These are phyloP conservation scores for Paraphysoderma sedebokerense DNA, from an alignment of 371 early-diverging fungal species.

Conservation along the genomic window DNA sequence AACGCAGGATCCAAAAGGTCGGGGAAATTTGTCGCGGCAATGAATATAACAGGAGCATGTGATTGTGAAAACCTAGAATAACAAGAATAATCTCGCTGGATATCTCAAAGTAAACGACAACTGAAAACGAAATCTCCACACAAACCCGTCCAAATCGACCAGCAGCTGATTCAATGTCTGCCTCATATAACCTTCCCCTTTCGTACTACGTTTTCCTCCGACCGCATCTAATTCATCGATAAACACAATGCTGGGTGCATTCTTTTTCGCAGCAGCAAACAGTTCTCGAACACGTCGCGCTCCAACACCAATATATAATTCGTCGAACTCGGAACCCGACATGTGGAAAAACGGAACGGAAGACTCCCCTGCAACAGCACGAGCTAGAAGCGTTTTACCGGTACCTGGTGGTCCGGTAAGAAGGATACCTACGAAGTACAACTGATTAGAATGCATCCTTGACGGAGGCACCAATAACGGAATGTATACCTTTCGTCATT, in stretches of 20 bases:
- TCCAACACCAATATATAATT: slow-evolving; percentile 98
- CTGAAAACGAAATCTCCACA: background rate
- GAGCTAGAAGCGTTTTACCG: slow-evolving; percentile 82
- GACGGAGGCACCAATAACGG: background rate
- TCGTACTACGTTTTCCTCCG: slow-evolving; percentile 86
- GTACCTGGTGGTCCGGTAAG: slow-evolving; percentile 99
- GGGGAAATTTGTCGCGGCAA: slow-evolving; percentile 98
- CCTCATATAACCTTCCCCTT: slow-evolving; percentile 85
- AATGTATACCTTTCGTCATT: slow-evolving; percentile 78
- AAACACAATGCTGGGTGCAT: slow-evolving; percentile 97
- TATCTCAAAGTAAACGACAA: background rate
- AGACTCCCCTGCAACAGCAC: slow-evolving; percentile 85
- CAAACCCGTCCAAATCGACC: slow-evolving; percentile 87
- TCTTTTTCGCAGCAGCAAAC: slow-evolving; percentile 82
- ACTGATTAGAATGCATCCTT: background rate
- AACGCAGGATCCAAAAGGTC: slow-evolving; percentile 95
- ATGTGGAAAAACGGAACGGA: slow-evolving; percentile 94
- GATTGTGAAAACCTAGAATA: slow-evolving; percentile 51
- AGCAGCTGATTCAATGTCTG: slow-evolving; percentile 92
- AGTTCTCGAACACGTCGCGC: slow-evolving; percentile 53
- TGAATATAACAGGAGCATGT: slow-evolving; percentile 83
- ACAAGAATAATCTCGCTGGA: too few species aligned
- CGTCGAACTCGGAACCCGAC: slow-evolving; percentile 95
- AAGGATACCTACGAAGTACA: slow-evolving; percentile 29
- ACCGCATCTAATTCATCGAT: slow-evolving; percentile 99